phyloP scores from a whole-genome alignment of 495 filamentous ascomycete species.

The Penicillium psychrofluorescens region DNA sequence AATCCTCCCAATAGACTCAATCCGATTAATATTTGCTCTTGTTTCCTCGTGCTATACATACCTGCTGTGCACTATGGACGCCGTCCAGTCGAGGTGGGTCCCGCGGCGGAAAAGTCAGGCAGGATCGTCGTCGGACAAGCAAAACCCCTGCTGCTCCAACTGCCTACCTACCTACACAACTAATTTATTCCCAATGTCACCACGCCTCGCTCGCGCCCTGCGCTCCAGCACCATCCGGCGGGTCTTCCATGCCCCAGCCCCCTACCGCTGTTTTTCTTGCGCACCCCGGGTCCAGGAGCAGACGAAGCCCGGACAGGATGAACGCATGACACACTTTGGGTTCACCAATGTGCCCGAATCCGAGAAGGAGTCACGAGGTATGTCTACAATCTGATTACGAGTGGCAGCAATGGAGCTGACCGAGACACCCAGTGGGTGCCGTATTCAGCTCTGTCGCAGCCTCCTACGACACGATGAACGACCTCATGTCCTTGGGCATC shows the following conservation, averaged over 20 bases:
- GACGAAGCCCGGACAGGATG: slow-evolving; percentile 29
- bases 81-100: no score
- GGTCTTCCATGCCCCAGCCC: slow-evolving; percentile 16
- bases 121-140: no score
- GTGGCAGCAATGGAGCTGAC: background rate
- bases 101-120: no score
- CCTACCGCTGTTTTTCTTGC: slow-evolving; percentile 51
- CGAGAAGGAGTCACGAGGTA: slow-evolving; percentile 72
- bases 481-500: slow-evolving; percentile 95
- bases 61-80: no score
- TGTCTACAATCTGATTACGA: background rate
- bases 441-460: slow-evolving; percentile 96
- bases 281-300: slow-evolving; percentile 38
- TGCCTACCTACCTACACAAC: no score
- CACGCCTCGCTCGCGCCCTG: slow-evolving; percentile 27
- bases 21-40: no score
- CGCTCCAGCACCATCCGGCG: slow-evolving; percentile 23
- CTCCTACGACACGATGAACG: slow-evolving; percentile 94
- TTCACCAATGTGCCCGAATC: slow-evolving; percentile 80
- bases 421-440: slow-evolving; percentile 53
- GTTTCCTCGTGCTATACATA: no score
- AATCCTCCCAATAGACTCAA: no score
- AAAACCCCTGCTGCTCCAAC: no score
- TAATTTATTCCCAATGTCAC: slow-evolving; percentile 12
- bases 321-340: slow-evolving; percentile 84